phyloP scores from a whole-genome alignment of 257 asterid species.

The Plantago ovata region DNA sequence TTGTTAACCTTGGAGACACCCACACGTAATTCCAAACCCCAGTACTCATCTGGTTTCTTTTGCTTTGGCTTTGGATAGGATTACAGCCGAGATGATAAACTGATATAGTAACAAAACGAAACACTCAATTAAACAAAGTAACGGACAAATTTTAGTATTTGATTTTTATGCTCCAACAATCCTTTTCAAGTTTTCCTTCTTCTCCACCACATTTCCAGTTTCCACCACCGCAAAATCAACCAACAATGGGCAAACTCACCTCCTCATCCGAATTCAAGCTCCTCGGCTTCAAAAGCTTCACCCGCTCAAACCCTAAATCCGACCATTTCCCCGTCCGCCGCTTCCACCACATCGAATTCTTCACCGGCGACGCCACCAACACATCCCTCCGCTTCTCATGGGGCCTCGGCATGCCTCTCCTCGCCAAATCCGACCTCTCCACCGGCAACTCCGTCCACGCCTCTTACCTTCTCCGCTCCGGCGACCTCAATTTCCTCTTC shows the following conservation, averaged over 20 bases:
- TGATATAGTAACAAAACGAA: too few species aligned
- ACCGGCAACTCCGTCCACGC: conserved; percentile 89
- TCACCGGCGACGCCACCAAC: conserved; percentile 72
- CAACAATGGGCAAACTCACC: conserved; percentile 31
- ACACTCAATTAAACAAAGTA: too few species aligned
- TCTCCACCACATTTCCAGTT: too few species aligned
- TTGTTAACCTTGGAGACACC: too few species aligned
- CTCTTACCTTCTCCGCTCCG: conserved; percentile 78
- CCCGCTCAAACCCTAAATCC: conserved; percentile 55
- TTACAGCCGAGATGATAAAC: too few species aligned
- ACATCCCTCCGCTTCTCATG: conserved; percentile 72
- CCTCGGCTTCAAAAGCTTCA: conserved; percentile 54
- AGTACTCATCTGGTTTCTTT: too few species aligned
- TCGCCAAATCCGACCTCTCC: conserved; percentile 82
- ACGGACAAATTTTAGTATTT: too few species aligned
- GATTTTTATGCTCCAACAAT: too few species aligned
- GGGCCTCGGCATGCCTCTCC: conserved; percentile 84
- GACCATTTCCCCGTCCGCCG: conserved; percentile 46
- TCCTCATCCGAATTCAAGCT: conserved; percentile 41
- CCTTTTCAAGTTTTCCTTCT: too few species aligned
- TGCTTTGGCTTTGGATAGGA: too few species aligned
- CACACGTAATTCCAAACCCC: too few species aligned
- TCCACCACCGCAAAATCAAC: too few species aligned
- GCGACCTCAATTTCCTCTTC: conserved; percentile 60
- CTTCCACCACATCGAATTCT: conserved; percentile 13